Percentiles rank a stretch among this genome's conserved stretches.
phyloP scores from a whole-genome alignment of 371 early-diverging fungal genomes.

The Polyrhizophydium stewartii region DNA sequence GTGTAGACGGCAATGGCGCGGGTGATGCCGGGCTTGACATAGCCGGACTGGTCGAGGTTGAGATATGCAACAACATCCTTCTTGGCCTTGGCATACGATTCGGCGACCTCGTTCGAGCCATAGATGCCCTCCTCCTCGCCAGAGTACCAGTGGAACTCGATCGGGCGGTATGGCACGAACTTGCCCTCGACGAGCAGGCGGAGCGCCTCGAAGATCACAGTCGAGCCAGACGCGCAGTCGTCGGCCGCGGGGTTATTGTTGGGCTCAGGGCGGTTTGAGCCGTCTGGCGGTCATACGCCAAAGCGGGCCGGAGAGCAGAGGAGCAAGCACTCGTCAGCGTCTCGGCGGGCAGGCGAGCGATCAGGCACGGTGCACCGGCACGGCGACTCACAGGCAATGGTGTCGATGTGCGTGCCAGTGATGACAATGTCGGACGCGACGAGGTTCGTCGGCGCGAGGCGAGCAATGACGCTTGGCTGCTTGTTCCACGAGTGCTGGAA shows the following conservation, averaged over 20 bases:
- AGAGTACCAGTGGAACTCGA: slow-evolving; percentile 92
- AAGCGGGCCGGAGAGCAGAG: slow-evolving; percentile 80
- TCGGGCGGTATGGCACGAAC: slow-evolving; percentile 72
- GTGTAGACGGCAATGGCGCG: slow-evolving; percentile 69
- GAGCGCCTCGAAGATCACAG: slow-evolving; percentile 84
- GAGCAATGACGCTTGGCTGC: slow-evolving; percentile 59
- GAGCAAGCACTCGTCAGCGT: slow-evolving; percentile 75
- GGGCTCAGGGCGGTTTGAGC: no score
- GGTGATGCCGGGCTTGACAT: slow-evolving; percentile 39
- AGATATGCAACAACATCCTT: slow-evolving; percentile 55
- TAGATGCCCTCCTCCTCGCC: slow-evolving; percentile 28
- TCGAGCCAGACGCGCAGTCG: slow-evolving; percentile 89
- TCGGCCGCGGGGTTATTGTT: slow-evolving; percentile 73
- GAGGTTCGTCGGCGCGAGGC: slow-evolving; percentile 37
- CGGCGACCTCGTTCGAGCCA: neutral
- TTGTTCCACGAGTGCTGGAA: slow-evolving; percentile 66
- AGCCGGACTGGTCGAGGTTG: slow-evolving; percentile 78
- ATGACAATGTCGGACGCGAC: neutral
- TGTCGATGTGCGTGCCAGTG: neutral
- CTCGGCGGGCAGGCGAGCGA: slow-evolving; percentile 83
- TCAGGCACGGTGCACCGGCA: no score
- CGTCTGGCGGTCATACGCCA: no score
- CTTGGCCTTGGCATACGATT: slow-evolving; percentile 19
- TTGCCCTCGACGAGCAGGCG: slow-evolving; percentile 59
- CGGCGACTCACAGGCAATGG: no score